Evolutionary conservation across 2,329 filamentous ascomycete genomes (phyloP).

Genomic region (Bipolaris oryzae): DNA sequence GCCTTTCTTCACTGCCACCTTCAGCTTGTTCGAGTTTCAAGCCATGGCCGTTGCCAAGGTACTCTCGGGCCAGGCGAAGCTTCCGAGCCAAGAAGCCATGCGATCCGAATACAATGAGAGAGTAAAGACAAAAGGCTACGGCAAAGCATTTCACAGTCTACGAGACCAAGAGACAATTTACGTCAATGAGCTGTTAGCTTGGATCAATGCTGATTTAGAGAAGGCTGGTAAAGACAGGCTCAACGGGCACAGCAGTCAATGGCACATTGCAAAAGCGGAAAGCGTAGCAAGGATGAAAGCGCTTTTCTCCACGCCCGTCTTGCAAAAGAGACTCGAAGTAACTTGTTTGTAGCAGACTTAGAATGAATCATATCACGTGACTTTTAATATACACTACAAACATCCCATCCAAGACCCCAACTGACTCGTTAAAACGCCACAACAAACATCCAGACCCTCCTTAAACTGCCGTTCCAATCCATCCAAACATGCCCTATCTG

Average conservation of each 20-base stretch:
- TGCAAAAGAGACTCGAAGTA: constrained; percentile 12
- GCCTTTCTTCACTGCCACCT: constrained; percentile 70
- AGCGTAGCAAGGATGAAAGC: constrained; percentile 41
- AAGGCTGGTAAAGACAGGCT: constrained; percentile 26
- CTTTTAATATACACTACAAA: background rate
- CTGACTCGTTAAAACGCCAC: background rate
- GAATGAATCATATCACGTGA: background rate
- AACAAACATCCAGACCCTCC: too few species aligned
- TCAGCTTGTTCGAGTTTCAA: constrained; percentile 73
- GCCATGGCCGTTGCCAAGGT: constrained; percentile 66
- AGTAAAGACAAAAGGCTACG: constrained; percentile 48
- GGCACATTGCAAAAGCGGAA: constrained; percentile 45
- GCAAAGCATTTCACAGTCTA: constrained; percentile 55
- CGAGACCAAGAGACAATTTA: constrained; percentile 49
- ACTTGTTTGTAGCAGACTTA: constrained; percentile 14
- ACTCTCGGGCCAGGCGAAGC: constrained; percentile 56
- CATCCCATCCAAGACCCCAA: background rate
- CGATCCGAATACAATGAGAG: constrained; percentile 48
- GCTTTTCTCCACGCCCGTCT: constrained; percentile 23
- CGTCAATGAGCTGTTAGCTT: constrained; percentile 48
- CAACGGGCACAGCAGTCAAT: constrained; percentile 45
- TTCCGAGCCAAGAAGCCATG: constrained; percentile 57
- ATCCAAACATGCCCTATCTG: background rate
- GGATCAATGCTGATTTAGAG: constrained; percentile 46
- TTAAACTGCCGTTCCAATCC: too few species aligned